Evolutionary conservation across 2,329 filamentous ascomycete genomes (phyloP), one percentile per base, ranked within the genome.

Genomic region (Aureobasidium sp.): DNA sequence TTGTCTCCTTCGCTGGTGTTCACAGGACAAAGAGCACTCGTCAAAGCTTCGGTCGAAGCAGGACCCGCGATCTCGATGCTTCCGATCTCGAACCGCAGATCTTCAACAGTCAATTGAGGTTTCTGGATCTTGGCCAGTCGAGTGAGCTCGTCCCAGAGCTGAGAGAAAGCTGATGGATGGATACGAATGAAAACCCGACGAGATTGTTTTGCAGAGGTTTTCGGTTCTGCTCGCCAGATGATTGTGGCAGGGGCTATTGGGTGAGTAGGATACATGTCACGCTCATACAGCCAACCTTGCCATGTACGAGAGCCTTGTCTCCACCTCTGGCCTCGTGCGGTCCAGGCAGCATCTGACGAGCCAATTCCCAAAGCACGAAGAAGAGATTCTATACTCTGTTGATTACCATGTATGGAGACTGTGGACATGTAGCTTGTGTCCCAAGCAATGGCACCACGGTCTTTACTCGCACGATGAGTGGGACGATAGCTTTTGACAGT

Each of bases 401-500:
- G 77, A 15, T 79, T 76, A 0, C 92, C 94, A 67, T 87, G 86
- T 3, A 97, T 72, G 15, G 87, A 82, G 66, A 97, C 88, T 1
- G 91, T 96, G 67, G 90, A 89, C 78, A 94, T 88, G 72, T 97
- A 99, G 72, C 92, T 97, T 79, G 86, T 90, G 75, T 99, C 94
- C 92, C 93, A 97, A 0, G 87, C 87, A 47, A 97, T 80, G 26
- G 88, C 88, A 5, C 94, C 92, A 66, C 87, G 84, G 59, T 87
- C 82, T 32, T 86, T 86, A 59, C 86, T 84, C 26, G 90, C 87
- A 66, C 92, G 85, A 77, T 97, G 92, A 0, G 90, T 94, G 50
- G 90, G 85, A 56, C 94, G 82, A 72, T 97, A 97, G 57, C 88
- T 87, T 78, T 99, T 99, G 71, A 91, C 87, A 32, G 89, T 95